These are phyloP conservation scores for Termitomyces sp. DNA, from an alignment of 768 basidiomycete species.

Conservation along the genomic window DNA sequence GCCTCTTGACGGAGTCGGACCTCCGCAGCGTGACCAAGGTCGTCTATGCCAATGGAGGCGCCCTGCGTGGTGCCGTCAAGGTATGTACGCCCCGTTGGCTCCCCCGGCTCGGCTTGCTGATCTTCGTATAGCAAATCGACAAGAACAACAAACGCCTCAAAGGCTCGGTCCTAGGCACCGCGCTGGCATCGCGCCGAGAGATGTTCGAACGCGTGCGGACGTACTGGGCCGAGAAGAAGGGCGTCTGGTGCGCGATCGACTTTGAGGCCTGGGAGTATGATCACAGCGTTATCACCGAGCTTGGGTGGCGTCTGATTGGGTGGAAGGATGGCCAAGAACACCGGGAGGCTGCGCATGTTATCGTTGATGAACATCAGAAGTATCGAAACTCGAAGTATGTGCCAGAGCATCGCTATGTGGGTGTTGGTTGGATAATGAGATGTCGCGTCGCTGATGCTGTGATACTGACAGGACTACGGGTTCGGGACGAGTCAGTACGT, in stretches of 20 bases:
- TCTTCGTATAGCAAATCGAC: constrained; percentile 52
- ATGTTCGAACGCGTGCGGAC: constrained; percentile 65
- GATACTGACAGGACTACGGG: constrained; percentile 45
- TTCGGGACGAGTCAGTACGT: constrained; percentile 62
- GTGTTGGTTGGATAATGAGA: background rate
- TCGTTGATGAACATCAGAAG: constrained; percentile 55
- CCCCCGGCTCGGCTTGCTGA: background rate
- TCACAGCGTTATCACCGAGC: constrained; percentile 70
- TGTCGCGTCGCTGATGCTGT: background rate
- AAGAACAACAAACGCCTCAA: constrained; percentile 80
- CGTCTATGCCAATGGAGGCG: constrained; percentile 46
- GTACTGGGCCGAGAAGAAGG: constrained; percentile 57
- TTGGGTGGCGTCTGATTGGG: constrained; percentile 64
- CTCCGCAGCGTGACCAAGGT: constrained; percentile 56
- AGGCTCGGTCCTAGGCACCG: constrained; percentile 41
- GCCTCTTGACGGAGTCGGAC: constrained; percentile 56
- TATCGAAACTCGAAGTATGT: constrained; percentile 64
- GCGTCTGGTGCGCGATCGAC: constrained; percentile 75
- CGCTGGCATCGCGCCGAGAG: constrained; percentile 50
- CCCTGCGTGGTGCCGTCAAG: constrained; percentile 57
- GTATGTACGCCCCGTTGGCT: constrained; percentile 24
- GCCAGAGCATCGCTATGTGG: constrained; percentile 54
- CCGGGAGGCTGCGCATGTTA: constrained; percentile 51
- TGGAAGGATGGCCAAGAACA: constrained; percentile 51
- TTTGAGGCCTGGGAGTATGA: constrained; percentile 83